phyloP scores from a whole-genome alignment of 2,329 filamentous ascomycete species.

The Scytalidium sp. region DNA sequence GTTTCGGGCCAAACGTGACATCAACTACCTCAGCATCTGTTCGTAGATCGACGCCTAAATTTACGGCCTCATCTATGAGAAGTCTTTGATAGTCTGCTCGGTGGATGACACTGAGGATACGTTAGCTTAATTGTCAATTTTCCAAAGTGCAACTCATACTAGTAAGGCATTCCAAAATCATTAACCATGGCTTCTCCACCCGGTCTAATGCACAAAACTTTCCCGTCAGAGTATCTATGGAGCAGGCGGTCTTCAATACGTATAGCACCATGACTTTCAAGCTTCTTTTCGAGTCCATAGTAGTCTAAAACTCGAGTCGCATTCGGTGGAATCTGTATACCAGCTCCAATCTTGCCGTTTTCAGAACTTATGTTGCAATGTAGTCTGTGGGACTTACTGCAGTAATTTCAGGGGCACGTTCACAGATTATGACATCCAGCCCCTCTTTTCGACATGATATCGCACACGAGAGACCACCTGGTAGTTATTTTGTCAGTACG shows the following conservation, averaged over 20 bases:
- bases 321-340: background rate
- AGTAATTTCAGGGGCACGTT: background rate
- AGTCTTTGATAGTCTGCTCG: background rate
- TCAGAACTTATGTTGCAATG: too few species aligned
- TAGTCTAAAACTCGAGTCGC: background rate
- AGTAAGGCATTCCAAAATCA: background rate
- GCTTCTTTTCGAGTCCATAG: background rate
- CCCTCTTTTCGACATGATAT: too few species aligned
- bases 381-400: too few species aligned
- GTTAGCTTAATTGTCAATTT: background rate
- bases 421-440: background rate
- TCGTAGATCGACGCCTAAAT: background rate
- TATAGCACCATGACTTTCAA: background rate
- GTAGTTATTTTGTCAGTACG: too few species aligned
- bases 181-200: background rate
- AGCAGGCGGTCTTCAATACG: background rate
- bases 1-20: too few species aligned
- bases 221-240: background rate
- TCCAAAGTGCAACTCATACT: too few species aligned
- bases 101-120: background rate
- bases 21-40: background rate
- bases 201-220: background rate
- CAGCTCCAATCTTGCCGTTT: too few species aligned
- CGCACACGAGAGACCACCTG: too few species aligned
- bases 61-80: background rate